These are phyloP conservation scores for Nothophaeocryptopus gaeumannii DNA, from an alignment of 2,329 filamentous ascomycete species.

Conservation along the genomic window DNA sequence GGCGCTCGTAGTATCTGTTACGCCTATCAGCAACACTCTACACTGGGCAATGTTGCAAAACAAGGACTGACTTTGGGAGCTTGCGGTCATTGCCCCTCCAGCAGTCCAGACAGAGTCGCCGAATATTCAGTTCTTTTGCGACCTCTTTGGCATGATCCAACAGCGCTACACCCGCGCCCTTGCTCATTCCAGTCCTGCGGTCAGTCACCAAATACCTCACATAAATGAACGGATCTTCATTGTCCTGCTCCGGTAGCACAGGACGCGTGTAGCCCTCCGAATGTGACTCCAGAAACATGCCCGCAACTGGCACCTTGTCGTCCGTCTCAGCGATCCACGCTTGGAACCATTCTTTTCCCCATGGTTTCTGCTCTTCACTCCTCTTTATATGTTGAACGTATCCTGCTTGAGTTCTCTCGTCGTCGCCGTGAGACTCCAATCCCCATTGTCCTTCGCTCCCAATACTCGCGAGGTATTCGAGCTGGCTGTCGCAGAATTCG, in stretches of 20 bases:
- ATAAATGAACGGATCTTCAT: slow-evolving; percentile 10
- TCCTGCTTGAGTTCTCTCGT: slow-evolving; percentile 2
- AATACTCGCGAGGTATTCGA: slow-evolving; percentile 9
- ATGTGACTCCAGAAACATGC: slow-evolving; percentile 10
- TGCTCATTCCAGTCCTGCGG: slow-evolving; percentile 4
- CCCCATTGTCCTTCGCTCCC: slow-evolving; percentile 15
- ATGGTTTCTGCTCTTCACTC: slow-evolving; percentile 7
- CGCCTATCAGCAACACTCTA: background rate
- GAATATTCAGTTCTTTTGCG: background rate
- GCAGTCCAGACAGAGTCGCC: slow-evolving; percentile 11
- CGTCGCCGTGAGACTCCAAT: background rate
- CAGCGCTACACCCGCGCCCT: slow-evolving; percentile 10
- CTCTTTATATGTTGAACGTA: slow-evolving; percentile 4
- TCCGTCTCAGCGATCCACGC: slow-evolving; percentile 10
- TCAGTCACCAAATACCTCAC: slow-evolving; percentile 14
- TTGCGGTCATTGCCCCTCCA: slow-evolving; percentile 16
- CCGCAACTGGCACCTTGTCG: slow-evolving; percentile 7
- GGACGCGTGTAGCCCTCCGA: slow-evolving; percentile 36
- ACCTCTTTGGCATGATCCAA: slow-evolving; percentile 13
- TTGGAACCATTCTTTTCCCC: slow-evolving; percentile 8
- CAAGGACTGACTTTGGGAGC: slow-evolving; percentile 10
- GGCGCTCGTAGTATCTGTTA: slow-evolving; percentile 11
- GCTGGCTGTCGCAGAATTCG: slow-evolving; percentile 11
- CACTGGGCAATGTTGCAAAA: background rate
- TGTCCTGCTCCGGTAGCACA: slow-evolving; percentile 60